Evolutionary conservation across 2,329 filamentous ascomycete species (phyloP).

Genomic region (Calonectria pseudoturangicola): DNA sequence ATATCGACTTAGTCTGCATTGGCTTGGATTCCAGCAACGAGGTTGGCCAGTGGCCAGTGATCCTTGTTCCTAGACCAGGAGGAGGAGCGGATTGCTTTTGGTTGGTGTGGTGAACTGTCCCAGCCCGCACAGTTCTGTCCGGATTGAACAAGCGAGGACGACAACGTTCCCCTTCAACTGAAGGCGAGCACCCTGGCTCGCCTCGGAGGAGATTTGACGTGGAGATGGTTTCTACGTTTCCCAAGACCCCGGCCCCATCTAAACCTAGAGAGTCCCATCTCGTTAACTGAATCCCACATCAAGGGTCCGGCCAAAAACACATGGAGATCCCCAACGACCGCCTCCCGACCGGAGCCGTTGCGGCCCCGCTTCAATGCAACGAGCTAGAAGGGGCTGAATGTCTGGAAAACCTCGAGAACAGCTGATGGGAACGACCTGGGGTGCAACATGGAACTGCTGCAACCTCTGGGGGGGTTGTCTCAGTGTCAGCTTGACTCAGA

Average conservation of each 20-base stretch:
- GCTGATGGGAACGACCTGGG: conserved; percentile 45
- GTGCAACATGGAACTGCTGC: conserved; percentile 40
- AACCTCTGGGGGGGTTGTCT: conserved; percentile 38
- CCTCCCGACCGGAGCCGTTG: conserved; percentile 24
- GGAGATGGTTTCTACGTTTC: conserved; percentile 29
- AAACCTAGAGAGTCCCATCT: conserved; percentile 5
- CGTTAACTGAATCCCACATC: conserved; percentile 18
- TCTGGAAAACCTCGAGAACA: conserved; percentile 46
- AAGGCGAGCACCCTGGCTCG: conserved; percentile 36
- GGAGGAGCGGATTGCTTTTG: conserved; percentile 26
- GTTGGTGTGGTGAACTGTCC: conserved; percentile 34
- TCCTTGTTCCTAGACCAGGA: conserved; percentile 23
- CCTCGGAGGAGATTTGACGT: conserved; percentile 38
- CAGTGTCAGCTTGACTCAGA: conserved; percentile 36
- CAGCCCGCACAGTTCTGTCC: conserved; percentile 25
- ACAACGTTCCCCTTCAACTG: conserved; percentile 9
- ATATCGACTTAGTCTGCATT: conserved; percentile 40
- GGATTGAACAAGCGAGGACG: conserved; percentile 26
- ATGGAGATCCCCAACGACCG: conserved; percentile 8
- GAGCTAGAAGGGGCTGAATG: conserved; percentile 42
- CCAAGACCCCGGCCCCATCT: conserved; percentile 13
- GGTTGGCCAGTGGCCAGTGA: conserved; percentile 33
- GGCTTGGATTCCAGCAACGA: conserved; percentile 33
- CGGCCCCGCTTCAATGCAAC: conserved; percentile 39
- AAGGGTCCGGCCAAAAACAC: conserved; percentile 28